Conservation (phyloP, 495 filamentous ascomycete species). For the Aspergillus bridgeri region DNA sequence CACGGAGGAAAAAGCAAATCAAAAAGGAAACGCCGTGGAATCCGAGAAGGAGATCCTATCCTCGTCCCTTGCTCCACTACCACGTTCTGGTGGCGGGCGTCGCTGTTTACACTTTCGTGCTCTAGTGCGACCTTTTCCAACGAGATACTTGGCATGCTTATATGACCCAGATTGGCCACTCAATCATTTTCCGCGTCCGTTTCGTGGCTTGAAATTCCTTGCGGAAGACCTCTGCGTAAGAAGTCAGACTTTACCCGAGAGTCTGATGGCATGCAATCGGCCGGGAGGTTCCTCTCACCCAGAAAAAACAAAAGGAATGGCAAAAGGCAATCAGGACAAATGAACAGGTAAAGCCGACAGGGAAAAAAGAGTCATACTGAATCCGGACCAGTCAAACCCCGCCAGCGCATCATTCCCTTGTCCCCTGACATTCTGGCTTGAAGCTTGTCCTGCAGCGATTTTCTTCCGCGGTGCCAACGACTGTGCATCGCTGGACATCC, state of each 20-base stretch:
- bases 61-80: slow-evolving; percentile 1
- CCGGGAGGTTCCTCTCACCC: too few relatives aligned
- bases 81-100: slow-evolving; percentile 6
- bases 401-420: slow-evolving; percentile 8
- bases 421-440: slow-evolving; percentile 7
- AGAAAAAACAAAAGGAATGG: background rate
- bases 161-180: too few relatives aligned
- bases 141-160: too few relatives aligned
- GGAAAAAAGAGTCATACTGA: too few relatives aligned
- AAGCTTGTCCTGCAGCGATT: slow-evolving; percentile 9
- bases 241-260: too few relatives aligned
- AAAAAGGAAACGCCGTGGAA: too few relatives aligned
- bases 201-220: too few relatives aligned
- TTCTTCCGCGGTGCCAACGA: background rate
- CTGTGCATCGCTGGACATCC: too few relatives aligned
- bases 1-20: too few relatives aligned
- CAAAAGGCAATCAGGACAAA: background rate
- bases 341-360: background rate
- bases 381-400: slow-evolving; percentile 4
- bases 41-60: background rate
- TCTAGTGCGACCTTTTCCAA: background rate
- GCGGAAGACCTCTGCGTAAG: too few relatives aligned
- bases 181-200: too few relatives aligned
- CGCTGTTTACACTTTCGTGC: background rate
- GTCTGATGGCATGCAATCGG: too few relatives aligned